Base-by-base conservation (phyloP, 2,329 filamentous ascomycete genomes). In the Magnaporthiopsis rhizophila region DNA sequence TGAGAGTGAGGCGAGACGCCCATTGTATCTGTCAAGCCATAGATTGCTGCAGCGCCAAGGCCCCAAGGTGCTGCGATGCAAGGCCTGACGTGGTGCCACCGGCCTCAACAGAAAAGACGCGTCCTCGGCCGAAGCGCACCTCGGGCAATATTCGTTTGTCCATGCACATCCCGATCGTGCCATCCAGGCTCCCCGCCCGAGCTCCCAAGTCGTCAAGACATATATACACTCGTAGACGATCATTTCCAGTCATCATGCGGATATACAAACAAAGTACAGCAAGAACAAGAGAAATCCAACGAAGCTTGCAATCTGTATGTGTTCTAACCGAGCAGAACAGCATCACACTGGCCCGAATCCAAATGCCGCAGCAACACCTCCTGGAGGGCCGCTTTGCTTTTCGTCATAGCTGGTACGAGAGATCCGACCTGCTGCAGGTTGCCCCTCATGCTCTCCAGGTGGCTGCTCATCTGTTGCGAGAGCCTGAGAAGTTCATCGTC, bases 401-500 rank as follows among this genome's bases (percentile, higher is more conserved):
- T 78, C 24, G 69, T 72, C 21, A 86, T 79, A 45, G 81, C 79
- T 1, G 81, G 80, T 7, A 80, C 69, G 4, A 87, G 75, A 8
- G 80, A 81, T 1, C 81, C 79, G 18, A 84, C 79, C 72, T 85
- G 84, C 65, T 78, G 74, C 56, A 86, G 74, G 69, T 86, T 86
- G 58, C 75, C 75, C 64, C 74, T 76, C 70, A 87, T 81, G 68
- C 81, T 86, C 66, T 86, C 82, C 74, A 85, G 81, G 67, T 86
- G 84, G 63, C 72, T 83, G 13, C 76, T 75, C 24, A 86, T 76
- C 70, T 85, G 82, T 21, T 76, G 71, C 0, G 78, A 79, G 3
- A 84, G 69, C 2, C 72, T 71, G n/a, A 77, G 68, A 21, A 85
- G 69, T 59, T 82, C 79, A 26, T 78, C 74, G 38, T 81, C 76